phyloP scores from a whole-genome alignment of 208 protist species.

The Crithidia bombi region DNA sequence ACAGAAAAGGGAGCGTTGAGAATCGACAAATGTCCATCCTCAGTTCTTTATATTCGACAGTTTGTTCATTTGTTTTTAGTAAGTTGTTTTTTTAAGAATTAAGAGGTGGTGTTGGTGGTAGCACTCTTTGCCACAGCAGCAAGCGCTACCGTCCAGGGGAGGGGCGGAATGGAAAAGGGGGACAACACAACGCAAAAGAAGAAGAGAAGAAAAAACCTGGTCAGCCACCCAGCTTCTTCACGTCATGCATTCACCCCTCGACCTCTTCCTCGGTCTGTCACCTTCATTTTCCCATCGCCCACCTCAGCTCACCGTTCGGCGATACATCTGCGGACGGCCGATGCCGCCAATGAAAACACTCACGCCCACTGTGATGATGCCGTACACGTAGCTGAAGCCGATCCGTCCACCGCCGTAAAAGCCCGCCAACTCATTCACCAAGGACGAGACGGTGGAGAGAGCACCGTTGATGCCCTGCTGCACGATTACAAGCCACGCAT shows the following conservation, averaged over 20 bases:
- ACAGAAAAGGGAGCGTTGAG: no score
- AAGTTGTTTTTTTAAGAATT: no score
- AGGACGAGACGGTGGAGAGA: constrained; percentile 61
- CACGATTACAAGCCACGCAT: constrained; percentile 37
- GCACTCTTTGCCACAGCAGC: no score
- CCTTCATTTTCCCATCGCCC: not conserved
- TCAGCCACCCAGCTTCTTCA: not conserved
- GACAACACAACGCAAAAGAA: no score
- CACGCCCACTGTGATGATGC: constrained; percentile 34
- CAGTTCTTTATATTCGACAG: no score
- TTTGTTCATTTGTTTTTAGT: no score
- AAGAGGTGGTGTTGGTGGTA: no score
- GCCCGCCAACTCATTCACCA: constrained; percentile 45
- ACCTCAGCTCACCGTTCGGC: constrained; percentile 12
- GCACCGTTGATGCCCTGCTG: constrained; percentile 56
- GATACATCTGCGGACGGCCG: constrained; percentile 39
- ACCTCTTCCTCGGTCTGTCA: not conserved
- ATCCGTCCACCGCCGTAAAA: constrained; percentile 31
- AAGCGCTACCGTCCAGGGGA: no score
- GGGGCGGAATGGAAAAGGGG: no score
- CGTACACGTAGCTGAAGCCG: constrained; percentile 45
- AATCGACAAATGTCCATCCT: no score
- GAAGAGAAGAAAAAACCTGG: not conserved
- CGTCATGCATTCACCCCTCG: not conserved
- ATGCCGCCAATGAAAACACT: constrained; percentile 41